phyloP scores from a whole-genome alignment of 768 basidiomycete species.

The Tylopilus subfusipes region DNA sequence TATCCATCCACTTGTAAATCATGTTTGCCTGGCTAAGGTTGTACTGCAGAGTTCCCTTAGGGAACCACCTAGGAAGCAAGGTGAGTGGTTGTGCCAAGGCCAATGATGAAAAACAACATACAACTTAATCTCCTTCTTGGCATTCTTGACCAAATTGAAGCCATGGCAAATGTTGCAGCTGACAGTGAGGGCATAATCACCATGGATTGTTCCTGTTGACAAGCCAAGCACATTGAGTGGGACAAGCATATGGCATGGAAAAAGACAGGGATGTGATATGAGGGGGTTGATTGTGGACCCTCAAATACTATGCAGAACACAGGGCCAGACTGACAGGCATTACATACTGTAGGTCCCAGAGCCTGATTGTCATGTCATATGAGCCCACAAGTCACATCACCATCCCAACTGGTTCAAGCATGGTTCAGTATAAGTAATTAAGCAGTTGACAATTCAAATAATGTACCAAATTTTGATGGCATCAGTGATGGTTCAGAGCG shows the following conservation, averaged over 20 bases:
- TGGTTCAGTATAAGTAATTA: too few relatives aligned
- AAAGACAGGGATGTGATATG: conserved; percentile 49
- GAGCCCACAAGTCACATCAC: too few relatives aligned
- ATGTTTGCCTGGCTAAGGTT: conserved; percentile 58
- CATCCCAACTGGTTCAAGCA: too few relatives aligned
- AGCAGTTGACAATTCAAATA: too few relatives aligned
- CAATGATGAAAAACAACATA: conserved; percentile 37
- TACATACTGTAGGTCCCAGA: too few relatives aligned
- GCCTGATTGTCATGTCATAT: too few relatives aligned
- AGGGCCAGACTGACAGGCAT: conserved; percentile 87
- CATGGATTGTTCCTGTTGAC: conserved; percentile 84
- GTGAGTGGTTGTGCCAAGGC: conserved; percentile 5
- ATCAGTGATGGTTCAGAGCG: conserved; percentile 87
- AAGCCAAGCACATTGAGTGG: background rate
- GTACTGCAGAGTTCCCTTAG: conserved; percentile 77
- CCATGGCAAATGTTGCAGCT: conserved; percentile 95
- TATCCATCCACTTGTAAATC: conserved; percentile 69
- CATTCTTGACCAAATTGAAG: conserved; percentile 82
- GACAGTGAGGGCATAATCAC: conserved; percentile 90
- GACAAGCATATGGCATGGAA: background rate
- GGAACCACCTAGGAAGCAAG: conserved; percentile 71
- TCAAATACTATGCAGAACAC: conserved; percentile 96
- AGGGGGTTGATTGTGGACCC: conserved; percentile 95
- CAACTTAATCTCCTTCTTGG: conserved; percentile 94
- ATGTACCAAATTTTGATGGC: conserved; percentile 96